Evolutionary conservation across 129 eudicot genomes (phyloP).

Genomic region (Chrysanthemum seticuspe): DNA sequence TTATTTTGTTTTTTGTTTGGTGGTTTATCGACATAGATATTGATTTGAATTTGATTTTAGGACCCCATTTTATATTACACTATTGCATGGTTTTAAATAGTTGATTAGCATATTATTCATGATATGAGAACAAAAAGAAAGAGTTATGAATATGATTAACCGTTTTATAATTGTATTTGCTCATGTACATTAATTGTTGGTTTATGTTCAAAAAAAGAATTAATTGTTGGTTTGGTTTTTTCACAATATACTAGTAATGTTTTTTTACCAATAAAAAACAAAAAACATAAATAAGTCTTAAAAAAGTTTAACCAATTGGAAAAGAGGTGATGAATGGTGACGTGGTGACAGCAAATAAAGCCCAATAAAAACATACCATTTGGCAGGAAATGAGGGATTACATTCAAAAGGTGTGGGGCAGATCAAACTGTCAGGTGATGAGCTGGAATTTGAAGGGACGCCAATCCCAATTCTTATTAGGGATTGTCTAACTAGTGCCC

Average conservation of each 20-base stretch:
- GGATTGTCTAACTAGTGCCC: too few relatives aligned
- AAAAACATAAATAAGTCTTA: background rate
- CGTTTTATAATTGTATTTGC: background rate
- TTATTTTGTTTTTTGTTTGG: too few relatives aligned
- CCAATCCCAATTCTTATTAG: conserved; percentile 3
- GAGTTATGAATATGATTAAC: too few relatives aligned
- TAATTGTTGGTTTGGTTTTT: background rate
- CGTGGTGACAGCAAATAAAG: conserved; percentile 3
- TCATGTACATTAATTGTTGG: background rate
- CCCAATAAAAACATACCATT: background rate
- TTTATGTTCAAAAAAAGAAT: background rate
- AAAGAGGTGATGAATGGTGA: background rate
- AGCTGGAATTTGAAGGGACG: conserved; percentile 5
- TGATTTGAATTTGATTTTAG: too few relatives aligned
- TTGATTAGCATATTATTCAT: too few relatives aligned
- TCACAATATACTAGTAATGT: background rate
- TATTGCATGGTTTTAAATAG: too few relatives aligned
- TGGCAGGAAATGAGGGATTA: conserved; percentile 11
- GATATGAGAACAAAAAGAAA: too few relatives aligned
- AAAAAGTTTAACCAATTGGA: background rate
- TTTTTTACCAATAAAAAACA: background rate
- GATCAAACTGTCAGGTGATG: conserved; percentile 9
- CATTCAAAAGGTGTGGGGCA: conserved; percentile 4
- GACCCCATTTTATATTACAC: too few relatives aligned
- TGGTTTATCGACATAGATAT: too few relatives aligned